Conservation (phyloP, 345 rosid species). For the Punica granatum region DNA sequence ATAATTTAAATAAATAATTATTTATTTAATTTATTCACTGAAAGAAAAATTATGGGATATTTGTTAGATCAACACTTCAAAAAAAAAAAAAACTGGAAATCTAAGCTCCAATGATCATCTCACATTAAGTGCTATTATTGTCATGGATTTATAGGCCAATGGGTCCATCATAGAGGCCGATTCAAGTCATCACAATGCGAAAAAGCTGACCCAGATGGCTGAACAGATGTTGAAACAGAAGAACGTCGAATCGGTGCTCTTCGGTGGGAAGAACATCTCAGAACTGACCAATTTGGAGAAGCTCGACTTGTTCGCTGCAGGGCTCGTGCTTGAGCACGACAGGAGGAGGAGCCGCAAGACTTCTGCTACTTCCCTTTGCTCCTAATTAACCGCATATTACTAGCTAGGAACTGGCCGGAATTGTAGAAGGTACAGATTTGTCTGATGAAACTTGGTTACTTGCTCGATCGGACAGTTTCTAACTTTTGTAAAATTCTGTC, state of each 20-base stretch:
- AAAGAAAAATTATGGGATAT: no score
- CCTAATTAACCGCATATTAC: background rate
- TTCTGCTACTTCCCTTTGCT: conserved; percentile 63
- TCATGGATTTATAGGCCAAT: conserved; percentile 39
- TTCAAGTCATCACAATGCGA: conserved; percentile 56
- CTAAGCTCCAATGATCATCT: no score
- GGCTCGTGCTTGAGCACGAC: conserved; percentile 87
- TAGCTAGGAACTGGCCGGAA: no score
- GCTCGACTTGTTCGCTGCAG: conserved; percentile 84
- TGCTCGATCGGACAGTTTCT: no score
- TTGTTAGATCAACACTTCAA: no score
- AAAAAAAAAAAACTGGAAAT: no score
- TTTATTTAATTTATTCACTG: no score
- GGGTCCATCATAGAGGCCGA: conserved; percentile 70
- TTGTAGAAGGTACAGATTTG: no score
- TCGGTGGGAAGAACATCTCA: conserved; percentile 74
- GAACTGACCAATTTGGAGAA: conserved; percentile 75
- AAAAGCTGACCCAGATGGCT: conserved; percentile 54
- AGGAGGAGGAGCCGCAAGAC: conserved; percentile 74
- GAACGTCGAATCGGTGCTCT: conserved; percentile 88
- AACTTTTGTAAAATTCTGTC: conserved; percentile 20
- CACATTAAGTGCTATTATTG: background rate
- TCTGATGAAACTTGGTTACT: no score
- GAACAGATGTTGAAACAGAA: conserved; percentile 94
- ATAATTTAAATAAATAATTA: no score